Evolutionary conservation across 177 flowering plant genomes (phyloP).

Genomic region (Vitis hybrid): DNA sequence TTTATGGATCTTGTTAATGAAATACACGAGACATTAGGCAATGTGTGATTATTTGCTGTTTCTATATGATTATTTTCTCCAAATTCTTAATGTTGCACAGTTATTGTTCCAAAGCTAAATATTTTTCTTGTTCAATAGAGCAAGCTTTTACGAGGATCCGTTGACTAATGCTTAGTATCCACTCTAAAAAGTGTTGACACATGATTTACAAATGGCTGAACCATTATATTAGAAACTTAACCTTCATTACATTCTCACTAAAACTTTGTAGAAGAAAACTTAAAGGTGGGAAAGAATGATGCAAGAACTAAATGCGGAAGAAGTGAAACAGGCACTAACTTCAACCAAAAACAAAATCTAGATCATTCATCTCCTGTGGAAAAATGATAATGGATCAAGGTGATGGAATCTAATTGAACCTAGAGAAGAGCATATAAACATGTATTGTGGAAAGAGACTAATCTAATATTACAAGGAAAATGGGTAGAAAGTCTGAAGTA

Average conservation of each 20-base stretch:
- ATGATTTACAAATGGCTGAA: neutral
- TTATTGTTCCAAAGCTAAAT: neutral
- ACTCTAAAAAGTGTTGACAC: neutral
- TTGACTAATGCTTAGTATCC: neutral
- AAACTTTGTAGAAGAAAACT: neutral
- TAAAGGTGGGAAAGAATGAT: neutral
- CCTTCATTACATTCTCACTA: neutral
- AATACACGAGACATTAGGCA: neutral
- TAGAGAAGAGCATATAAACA: neutral
- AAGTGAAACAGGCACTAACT: neutral
- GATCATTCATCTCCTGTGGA: neutral
- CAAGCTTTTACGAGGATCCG: neutral
- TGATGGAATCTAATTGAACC: neutral
- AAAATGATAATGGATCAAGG: neutral
- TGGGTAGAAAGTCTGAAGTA: neutral
- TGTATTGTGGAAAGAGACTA: neutral
- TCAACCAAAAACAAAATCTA: neutral
- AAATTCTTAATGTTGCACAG: neutral
- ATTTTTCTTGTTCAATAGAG: neutral
- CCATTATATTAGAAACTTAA: neutral
- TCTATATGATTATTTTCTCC: neutral
- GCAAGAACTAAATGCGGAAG: neutral
- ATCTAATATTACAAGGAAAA: neutral
- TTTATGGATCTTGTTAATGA: neutral
- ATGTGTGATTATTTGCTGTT: neutral